Base-by-base conservation (phyloP, 768 basidiomycete species). In the Coprinellus aureogranulatus region DNA sequence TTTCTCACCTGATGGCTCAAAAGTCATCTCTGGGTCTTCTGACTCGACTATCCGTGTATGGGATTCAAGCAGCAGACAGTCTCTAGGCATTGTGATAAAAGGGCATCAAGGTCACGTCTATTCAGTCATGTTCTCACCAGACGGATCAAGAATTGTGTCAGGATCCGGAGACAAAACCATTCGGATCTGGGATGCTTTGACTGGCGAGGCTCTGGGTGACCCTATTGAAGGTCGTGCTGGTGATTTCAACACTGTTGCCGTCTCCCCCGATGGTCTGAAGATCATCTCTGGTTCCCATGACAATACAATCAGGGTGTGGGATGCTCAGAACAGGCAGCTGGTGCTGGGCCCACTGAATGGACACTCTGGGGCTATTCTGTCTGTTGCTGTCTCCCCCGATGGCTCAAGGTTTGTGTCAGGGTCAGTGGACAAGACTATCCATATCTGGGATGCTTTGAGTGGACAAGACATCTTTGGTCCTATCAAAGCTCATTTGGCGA, bases 111-210 rank as follows among this genome's bases (percentile, higher is more conserved):
- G 26, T 8, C 34, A 46, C 44, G 42, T 55, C 9, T 11, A 25
- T 26, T 48, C 54, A 6, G 54, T 55, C 34, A 44, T 14, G 34
- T 55, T 45, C 44, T 55, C 53, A n/a, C 20, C 34, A 16, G 39
- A 54, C 28, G 53, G 53, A 6, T 20, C 2, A 1, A 11, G 23
- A 2, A 45, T 45, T 45, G 73, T 68, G 3, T 77, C 77, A 26
- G 68, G 70, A 16, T 77, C 68, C 9, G 14, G 54, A 28, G 67
- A 70, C 46, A 46, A 51, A 18, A 65, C 61, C 4, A 48, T 67
- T 28, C 42, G 59, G n/a, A 46, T 68, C 1, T 69, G 68, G 68
- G 53, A 55, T 49, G 48, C 26, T 23, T 34, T 22, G 5, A 58
- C 39, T 42, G 49, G 26, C 65, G 11, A 30, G 58, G 18, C 11